These are phyloP conservation scores for Moesziomyces aphidis DNA, from an alignment of 1,284 basidiomycete species.

Conservation along the genomic window DNA sequence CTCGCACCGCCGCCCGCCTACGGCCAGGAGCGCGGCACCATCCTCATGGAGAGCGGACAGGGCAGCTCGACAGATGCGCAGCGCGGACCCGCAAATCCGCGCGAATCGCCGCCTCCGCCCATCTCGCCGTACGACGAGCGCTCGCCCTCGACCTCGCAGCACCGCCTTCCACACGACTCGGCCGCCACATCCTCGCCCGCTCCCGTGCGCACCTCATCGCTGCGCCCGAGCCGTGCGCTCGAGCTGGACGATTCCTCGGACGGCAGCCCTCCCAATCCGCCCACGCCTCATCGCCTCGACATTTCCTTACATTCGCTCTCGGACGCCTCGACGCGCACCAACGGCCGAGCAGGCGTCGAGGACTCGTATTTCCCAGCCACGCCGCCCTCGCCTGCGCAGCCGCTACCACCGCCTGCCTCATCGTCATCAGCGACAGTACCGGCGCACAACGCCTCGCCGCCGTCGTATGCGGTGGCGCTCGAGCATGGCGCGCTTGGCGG, in stretches of 20 bases:
- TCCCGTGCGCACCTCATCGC: conserved; percentile 30
- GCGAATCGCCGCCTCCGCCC: conserved; percentile 41
- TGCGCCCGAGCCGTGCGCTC: conserved; percentile 31
- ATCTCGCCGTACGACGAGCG: conserved; percentile 50
- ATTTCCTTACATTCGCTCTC: conserved; percentile 70
- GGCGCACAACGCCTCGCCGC: conserved; percentile 17
- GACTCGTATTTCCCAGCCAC: conserved; percentile 48
- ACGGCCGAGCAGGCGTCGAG: conserved; percentile 9
- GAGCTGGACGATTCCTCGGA: conserved; percentile 42
- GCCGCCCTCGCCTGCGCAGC: conserved; percentile 27
- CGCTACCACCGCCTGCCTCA: conserved; percentile 7
- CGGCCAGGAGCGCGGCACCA: conserved; percentile 66
- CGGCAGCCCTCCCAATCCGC: conserved; percentile 71
- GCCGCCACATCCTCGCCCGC: conserved; percentile 12
- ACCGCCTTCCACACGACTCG: conserved; percentile 1
- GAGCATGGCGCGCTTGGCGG: conserved; percentile 38
- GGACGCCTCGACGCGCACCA: conserved; percentile 21
- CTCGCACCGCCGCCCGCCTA: conserved; percentile 66
- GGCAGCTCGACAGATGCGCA: conserved; percentile 35
- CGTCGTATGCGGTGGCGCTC: conserved; percentile 27
- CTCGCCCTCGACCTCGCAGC: conserved; percentile 28
- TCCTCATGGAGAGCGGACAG: conserved; percentile 64
- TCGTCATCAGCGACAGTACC: background rate
- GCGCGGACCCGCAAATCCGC: conserved; percentile 5
- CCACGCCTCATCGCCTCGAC: conserved; percentile 72